phyloP scores from a whole-genome alignment of 129 eudicot genomes.

The Logfia minima region DNA sequence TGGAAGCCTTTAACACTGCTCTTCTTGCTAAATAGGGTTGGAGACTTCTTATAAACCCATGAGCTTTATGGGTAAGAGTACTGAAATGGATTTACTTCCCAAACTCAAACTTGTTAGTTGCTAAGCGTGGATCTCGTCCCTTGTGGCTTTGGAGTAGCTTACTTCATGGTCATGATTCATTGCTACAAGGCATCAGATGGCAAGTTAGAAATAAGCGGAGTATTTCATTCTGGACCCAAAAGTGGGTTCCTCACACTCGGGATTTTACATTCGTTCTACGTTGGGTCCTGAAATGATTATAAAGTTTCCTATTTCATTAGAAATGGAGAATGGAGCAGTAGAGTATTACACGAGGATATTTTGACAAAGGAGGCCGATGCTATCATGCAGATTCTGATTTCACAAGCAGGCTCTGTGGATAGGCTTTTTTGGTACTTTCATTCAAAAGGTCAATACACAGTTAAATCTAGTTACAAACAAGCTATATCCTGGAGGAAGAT shows the following conservation, averaged over 20 bases:
- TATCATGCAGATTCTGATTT: no score
- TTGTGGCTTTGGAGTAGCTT: conserved; percentile 1
- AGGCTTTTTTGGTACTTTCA: no score
- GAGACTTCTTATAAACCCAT: no score
- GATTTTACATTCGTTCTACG: neutral
- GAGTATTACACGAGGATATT: neutral
- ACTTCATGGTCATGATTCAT: neutral
- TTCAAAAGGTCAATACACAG: no score
- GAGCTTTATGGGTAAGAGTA: no score
- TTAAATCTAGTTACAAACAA: neutral
- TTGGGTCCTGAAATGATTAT: neutral
- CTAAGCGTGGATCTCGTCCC: neutral
- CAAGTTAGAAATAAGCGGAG: neutral
- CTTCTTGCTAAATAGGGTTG: no score
- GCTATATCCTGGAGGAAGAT: no score
- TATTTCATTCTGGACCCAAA: no score
- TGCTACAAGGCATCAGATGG: neutral
- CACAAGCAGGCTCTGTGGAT: no score
- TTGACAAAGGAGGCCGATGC: no score
- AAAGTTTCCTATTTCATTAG: neutral
- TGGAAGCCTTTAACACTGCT: no score
- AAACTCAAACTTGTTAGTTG: neutral
- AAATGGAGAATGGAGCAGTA: neutral
- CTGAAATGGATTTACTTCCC: no score
- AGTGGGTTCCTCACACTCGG: neutral